phyloP scores from a whole-genome alignment of 805 yeast species.

The Myxozyma kluyveri region DNA sequence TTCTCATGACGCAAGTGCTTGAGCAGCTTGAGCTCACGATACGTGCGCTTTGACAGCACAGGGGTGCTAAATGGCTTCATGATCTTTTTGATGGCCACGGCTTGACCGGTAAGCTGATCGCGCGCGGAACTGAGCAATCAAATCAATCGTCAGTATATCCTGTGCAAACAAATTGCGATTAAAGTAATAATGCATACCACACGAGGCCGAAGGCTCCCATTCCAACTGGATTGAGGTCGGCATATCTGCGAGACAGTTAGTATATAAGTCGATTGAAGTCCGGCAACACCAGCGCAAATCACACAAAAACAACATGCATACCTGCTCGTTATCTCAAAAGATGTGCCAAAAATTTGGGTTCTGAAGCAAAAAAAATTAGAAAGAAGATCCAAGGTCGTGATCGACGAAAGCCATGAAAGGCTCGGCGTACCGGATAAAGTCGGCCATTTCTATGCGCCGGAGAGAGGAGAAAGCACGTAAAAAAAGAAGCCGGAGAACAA shows the following conservation, averaged over 20 bases:
- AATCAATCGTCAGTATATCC: not conserved
- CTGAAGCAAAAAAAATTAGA: conserved; percentile 37
- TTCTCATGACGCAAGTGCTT: conserved; percentile 95
- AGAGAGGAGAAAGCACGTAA: not conserved
- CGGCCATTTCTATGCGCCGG: conserved; percentile 31
- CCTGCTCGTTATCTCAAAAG: conserved; percentile 77
- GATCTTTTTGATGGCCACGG: conserved; percentile 95
- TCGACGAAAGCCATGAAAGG: no score
- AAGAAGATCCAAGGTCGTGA: not conserved
- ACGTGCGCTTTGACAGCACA: conserved; percentile 92
- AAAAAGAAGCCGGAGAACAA: not conserved
- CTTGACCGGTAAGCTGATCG: conserved; percentile 84
- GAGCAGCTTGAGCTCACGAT: conserved; percentile 87
- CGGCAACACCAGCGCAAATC: no score
- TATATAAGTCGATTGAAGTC: conserved; percentile 26
- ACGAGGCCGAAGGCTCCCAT: conserved; percentile 99
- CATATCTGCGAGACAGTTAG: conserved; percentile 52
- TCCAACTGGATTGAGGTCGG: conserved; percentile 94
- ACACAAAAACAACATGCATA: conserved; percentile 23
- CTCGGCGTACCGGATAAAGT: conserved; percentile 33
- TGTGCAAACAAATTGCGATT: not conserved
- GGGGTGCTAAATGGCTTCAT: conserved; percentile 97
- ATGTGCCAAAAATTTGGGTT: conserved; percentile 92
- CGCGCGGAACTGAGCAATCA: conserved; percentile 67
- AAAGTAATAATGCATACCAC: conserved; percentile 44